Evolutionary conservation across 345 rosid species (phyloP), one percentile per base, ranked within the genome.

Genomic region (Euphorbia peplus): DNA sequence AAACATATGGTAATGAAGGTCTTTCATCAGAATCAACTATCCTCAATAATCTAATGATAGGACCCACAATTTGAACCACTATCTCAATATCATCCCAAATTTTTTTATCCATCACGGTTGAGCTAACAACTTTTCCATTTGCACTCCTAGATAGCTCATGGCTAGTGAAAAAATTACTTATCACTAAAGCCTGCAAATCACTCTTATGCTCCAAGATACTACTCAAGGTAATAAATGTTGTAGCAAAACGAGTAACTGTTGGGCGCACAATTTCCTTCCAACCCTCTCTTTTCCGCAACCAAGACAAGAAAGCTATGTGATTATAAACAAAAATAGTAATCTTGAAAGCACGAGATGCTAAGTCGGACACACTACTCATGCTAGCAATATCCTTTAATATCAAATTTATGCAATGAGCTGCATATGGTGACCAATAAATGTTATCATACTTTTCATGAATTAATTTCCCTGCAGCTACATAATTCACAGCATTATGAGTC

Each of bases 271-370:
- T 47, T 47, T 47, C 5, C 51, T 47, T 47, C 51, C 51, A 15
- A 47, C 16, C 9, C 16, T 47, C 16, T 47, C 3, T 47, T 18
- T 47, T 2, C 14, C 15, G 10, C 5, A 47, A 47, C 51, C 51
- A 47, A 30, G 60, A 6, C 24, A 50, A 29, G 0, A 13, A 16
- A 1, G 18, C 6, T 8, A 11, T 11, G 52, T 53, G 61, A 35
- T 67, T 67, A 41, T 53, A 67, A 1, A 67, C 30, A 67, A 67
- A 67, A 3, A 32, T 19, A 0, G 51, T 62, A 3, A 62, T 10
- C 9, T 30, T 32, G 1, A 47, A 60, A 16, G 64, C 64, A 16
- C 22, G 44, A 0, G 9, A 60, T 15, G 47, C 15, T n/a, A 60
- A 60, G 63, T 29, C 8, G 21, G n/a, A 16, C 5, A 46, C 51